phyloP scores from a whole-genome alignment of 1,139 yeast genomes.

The Hanseniaspora sp. region DNA sequence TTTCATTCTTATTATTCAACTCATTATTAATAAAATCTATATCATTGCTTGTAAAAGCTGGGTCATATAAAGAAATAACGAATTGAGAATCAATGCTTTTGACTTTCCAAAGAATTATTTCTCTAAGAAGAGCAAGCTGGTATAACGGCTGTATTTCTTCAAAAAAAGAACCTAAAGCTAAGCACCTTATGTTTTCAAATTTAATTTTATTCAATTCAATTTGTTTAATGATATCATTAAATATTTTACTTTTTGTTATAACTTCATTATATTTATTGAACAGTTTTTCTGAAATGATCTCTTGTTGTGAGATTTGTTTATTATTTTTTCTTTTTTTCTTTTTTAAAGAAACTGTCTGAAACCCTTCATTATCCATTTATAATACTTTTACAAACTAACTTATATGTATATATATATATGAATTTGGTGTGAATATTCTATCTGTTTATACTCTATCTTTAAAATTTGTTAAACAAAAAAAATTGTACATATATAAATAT shows the following conservation, averaged over 20 bases:
- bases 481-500: no score
- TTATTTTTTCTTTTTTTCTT: constrained; percentile 1
- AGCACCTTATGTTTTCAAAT: constrained; percentile 41
- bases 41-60: constrained; percentile 45
- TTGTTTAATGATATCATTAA: constrained; percentile 20
- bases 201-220: constrained; percentile 16
- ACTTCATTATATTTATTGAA: constrained; percentile 28
- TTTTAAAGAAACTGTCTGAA: constrained; percentile 2
- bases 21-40: constrained; percentile 26
- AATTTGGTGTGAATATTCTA: not conserved
- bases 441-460: no score
- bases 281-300: constrained; percentile 17
- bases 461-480: no score
- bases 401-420: no score
- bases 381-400: no score
- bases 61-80: constrained; percentile 50
- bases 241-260: constrained; percentile 1
- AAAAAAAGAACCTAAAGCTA: constrained; percentile 62
- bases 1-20: constrained; percentile 17
- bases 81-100: constrained; percentile 20
- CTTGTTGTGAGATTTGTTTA: constrained; percentile 10
- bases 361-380: constrained; percentile 3
- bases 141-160: constrained; percentile 48
- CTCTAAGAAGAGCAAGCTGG: constrained; percentile 48
- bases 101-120: constrained; percentile 27